Evolutionary conservation across 2,329 filamentous ascomycete genomes (phyloP), one percentile per base, ranked within the genome.

Genomic region (Fusarium cyanostomum): DNA sequence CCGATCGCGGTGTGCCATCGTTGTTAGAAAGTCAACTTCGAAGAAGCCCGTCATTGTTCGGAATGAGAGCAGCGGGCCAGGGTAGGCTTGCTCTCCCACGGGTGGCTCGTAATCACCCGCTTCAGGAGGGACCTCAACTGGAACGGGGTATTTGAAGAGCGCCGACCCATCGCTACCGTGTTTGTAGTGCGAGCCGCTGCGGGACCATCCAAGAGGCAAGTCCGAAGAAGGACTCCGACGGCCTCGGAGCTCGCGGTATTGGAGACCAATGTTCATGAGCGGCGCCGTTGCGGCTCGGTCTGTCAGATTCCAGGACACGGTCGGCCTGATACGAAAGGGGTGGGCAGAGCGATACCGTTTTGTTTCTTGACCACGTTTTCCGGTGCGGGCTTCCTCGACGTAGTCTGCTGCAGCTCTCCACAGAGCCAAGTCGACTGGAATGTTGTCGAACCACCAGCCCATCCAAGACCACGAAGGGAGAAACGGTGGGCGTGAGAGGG

Each of bases 401-500:
- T 80, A 81, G 62, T 81, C 79, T 8, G 77, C 77, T 2, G 78
- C 76, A 1, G 78, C 78, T 43, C 74, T 74, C 79, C 79, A 81
- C 10, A 81, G 69, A 7, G 69, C 72, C 53, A 81, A 60, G 50
- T 81, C 79, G 12, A 78, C 76, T 7, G 79, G 74, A 12, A 80
- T 72, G 26, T 75, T 77, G 53, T 81, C 79, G 52, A 79, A 80
- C 75, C 78, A 80, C 79, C 79, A 81, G 18, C 79, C 79, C 75
- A 81, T 78, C 79, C 79, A 81, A 27, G 78, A 79, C 79, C 79
- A 81, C 5, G 77, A 79, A 0, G 79, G 79, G 7, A 81, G 69
- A 49, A 78, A 78, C 2, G 77, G 74, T 10, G 76, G 71, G 0
- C 73, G 72, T 4, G 75, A 68, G 7, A 77, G 64, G 7, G 75